Conservation (phyloP, 2,329 filamentous ascomycete species). For the Orbilia brochopaga region DNA sequence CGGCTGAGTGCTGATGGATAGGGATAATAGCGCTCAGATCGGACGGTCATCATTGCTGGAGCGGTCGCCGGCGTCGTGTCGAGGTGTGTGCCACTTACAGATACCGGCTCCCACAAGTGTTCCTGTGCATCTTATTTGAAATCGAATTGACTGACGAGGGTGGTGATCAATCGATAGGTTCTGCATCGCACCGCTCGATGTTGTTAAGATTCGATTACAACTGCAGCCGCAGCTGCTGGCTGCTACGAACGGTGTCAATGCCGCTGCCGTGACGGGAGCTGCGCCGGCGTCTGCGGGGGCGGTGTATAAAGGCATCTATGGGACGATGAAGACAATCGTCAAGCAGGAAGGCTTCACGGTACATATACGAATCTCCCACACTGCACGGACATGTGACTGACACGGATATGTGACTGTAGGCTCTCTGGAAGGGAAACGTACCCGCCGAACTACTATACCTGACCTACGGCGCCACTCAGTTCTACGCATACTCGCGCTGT, state of each 20-base stretch:
- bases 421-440: conserved; percentile 96
- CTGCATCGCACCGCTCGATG: conserved; percentile 91
- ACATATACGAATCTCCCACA: conserved; percentile 49
- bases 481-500: conserved; percentile 80
- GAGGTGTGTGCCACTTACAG: background rate
- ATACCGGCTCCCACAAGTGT: no score
- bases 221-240: conserved; percentile 73
- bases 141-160: background rate
- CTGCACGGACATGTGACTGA: background rate
- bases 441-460: conserved; percentile 94
- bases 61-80: conserved; percentile 4
- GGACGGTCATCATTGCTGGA: background rate
- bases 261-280: conserved; percentile 61
- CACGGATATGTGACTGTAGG: conserved; percentile 57
- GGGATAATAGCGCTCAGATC: background rate
- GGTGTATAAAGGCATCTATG: conserved; percentile 74
- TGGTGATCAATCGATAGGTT: conserved; percentile 68
- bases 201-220: conserved; percentile 96
- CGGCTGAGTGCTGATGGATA: background rate
- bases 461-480: conserved; percentile 86
- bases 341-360: conserved; percentile 78
- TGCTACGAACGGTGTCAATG: conserved; percentile 62
- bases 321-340: conserved; percentile 77
- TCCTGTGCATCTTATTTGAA: background rate
- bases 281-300: conserved; percentile 51